Percentiles rank a stretch among this genome's conserved stretches.
Conservation (phyloP, 2,329 filamentous ascomycete species). For the Huntiella bhutanensis region DNA sequence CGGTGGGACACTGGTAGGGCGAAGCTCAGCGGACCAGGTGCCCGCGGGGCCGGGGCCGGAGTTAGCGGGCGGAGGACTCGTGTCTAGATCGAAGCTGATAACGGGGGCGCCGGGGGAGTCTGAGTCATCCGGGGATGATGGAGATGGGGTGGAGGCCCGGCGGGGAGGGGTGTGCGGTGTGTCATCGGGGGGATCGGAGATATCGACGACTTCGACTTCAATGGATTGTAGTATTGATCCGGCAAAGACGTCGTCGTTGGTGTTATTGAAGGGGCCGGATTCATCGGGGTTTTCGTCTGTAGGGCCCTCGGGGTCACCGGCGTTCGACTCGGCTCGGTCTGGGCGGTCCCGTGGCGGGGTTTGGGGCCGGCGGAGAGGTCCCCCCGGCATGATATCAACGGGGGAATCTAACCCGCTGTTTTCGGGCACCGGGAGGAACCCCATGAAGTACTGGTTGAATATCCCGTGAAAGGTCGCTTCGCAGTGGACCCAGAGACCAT, state of each 20-base stretch:
- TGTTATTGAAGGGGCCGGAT: no score
- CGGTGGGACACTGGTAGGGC: slow-evolving; percentile 23
- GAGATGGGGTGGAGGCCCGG: background rate
- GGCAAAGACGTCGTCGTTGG: no score
- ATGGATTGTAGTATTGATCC: no score
- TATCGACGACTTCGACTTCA: no score
- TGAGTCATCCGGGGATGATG: background rate
- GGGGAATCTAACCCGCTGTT: background rate
- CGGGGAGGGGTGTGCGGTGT: no score
- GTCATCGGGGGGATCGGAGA: no score
- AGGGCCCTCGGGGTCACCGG: no score
- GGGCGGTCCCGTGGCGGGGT: background rate
- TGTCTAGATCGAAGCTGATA: slow-evolving; percentile 42
- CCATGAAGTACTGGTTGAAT: background rate
- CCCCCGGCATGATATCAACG: no score
- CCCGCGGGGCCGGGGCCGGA: slow-evolving; percentile 24
- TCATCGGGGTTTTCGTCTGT: no score
- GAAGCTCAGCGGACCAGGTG: slow-evolving; percentile 39
- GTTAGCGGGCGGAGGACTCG: slow-evolving; percentile 30
- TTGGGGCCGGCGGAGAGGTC: background rate
- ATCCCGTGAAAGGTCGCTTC: background rate
- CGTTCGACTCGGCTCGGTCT: no score
- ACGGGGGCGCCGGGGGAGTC: slow-evolving; percentile 24
- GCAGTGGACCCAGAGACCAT: slow-evolving; percentile 24
- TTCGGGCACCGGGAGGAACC: background rate